phyloP scores from a whole-genome alignment of 75 land plant species.

The Adiantum capillusveneris region DNA sequence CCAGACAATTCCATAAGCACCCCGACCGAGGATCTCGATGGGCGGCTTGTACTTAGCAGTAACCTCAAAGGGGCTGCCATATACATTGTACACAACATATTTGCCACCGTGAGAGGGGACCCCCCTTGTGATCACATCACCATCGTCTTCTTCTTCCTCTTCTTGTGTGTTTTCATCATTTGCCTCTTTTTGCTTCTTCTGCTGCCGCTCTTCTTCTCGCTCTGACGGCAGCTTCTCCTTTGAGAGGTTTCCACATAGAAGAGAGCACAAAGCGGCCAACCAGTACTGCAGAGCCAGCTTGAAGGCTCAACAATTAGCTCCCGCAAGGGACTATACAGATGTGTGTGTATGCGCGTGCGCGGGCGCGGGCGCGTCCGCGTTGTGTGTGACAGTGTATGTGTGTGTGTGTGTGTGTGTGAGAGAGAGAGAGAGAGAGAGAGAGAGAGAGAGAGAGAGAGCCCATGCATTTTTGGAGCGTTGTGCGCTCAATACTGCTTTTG shows the following conservation, averaged over 20 bases:
- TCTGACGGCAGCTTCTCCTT: background rate
- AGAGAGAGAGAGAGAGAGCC: no score
- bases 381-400: no score
- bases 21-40: conserved; percentile 46
- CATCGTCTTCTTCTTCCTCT: conserved; percentile 3
- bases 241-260: background rate
- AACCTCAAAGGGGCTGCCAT: conserved; percentile 78
- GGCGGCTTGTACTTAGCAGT: conserved; percentile 73
- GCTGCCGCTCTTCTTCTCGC: background rate
- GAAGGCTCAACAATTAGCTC: background rate
- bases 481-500: no score
- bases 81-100: conserved; percentile 74
- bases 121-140: conserved; percentile 15
- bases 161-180: background rate
- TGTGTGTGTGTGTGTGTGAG: no score
- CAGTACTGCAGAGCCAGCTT: conserved; percentile 5
- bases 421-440: no score
- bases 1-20: conserved; percentile 71
- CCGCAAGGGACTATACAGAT: no score
- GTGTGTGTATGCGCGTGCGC: no score
- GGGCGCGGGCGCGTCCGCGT: no score
- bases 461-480: no score
- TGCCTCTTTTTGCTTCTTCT: background rate
- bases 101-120: conserved; percentile 53
- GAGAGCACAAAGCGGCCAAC: background rate